These are phyloP conservation scores for Pseudomassariella vexata DNA, from an alignment of 2,329 filamentous ascomycete genomes.

Conservation along the genomic window DNA sequence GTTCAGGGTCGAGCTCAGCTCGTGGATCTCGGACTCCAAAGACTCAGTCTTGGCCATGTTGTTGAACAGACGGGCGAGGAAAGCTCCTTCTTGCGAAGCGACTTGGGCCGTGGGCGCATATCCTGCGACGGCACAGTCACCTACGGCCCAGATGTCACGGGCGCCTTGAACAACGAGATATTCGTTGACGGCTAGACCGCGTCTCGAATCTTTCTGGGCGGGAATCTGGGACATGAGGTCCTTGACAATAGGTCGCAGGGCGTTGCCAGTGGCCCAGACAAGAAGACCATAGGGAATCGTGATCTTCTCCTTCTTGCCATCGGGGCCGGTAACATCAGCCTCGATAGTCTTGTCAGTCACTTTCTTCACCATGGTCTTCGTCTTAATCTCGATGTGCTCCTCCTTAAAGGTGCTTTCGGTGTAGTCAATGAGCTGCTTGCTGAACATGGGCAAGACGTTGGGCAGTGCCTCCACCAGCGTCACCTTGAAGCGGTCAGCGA, in stretches of 20 bases:
- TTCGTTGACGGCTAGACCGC: slow-evolving; percentile 94
- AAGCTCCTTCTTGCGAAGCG: slow-evolving; percentile 88
- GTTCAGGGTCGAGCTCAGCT: slow-evolving; percentile 60
- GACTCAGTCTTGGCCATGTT: slow-evolving; percentile 93
- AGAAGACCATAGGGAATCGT: slow-evolving; percentile 89
- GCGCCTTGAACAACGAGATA: slow-evolving; percentile 97
- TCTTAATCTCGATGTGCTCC: slow-evolving; percentile 94
- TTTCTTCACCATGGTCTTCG: slow-evolving; percentile 98
- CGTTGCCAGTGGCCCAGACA: slow-evolving; percentile 97
- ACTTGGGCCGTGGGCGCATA: slow-evolving; percentile 98
- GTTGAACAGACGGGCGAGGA: slow-evolving; percentile 95
- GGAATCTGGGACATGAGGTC: slow-evolving; percentile 90
- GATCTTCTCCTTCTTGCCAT: slow-evolving; percentile 77
- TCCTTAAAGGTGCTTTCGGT: slow-evolving; percentile 99
- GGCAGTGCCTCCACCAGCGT: slow-evolving; percentile 96
- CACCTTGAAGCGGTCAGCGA: slow-evolving; percentile 91
- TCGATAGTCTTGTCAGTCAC: slow-evolving; percentile 91
- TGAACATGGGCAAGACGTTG: slow-evolving; percentile 96
- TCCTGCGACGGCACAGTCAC: slow-evolving; percentile 94
- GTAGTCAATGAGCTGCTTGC: slow-evolving; percentile 98
- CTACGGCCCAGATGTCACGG: slow-evolving; percentile 95
- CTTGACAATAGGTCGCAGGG: slow-evolving; percentile 79
- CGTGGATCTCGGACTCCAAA: slow-evolving; percentile 69
- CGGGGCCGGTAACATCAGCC: slow-evolving; percentile 74
- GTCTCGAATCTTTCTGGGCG: slow-evolving; percentile 89